phyloP scores from a whole-genome alignment of 306 rosid genomes.

The Quercus ilex region DNA sequence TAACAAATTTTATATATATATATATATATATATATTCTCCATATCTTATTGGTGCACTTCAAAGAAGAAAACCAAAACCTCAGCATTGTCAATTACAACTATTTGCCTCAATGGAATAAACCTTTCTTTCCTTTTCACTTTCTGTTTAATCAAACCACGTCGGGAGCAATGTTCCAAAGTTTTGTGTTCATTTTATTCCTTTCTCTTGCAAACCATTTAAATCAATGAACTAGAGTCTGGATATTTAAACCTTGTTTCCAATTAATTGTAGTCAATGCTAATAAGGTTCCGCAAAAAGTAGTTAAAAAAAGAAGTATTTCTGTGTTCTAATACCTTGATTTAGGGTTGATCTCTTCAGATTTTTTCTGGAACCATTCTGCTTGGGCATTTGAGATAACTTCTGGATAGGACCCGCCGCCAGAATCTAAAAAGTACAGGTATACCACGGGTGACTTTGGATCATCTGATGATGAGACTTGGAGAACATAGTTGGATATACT shows the following conservation, averaged over 20 bases:
- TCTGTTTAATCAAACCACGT: background rate
- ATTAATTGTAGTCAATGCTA: background rate
- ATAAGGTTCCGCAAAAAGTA: background rate
- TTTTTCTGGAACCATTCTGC: conserved; percentile 61
- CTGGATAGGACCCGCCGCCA: conserved; percentile 87
- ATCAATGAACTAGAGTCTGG: background rate
- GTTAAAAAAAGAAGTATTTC: background rate
- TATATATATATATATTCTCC: background rate
- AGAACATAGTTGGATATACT: conserved; percentile 77
- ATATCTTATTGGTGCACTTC: background rate
- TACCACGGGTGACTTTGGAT: conserved; percentile 48
- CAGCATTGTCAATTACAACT: background rate
- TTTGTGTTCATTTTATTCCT: background rate
- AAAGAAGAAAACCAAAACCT: background rate
- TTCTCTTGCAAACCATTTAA: background rate
- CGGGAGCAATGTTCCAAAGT: background rate
- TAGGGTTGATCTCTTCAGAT: conserved; percentile 52
- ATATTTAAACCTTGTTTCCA: background rate
- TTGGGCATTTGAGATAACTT: conserved; percentile 67
- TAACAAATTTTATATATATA: too few species aligned
- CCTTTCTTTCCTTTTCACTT: background rate
- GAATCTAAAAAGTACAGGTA: conserved; percentile 81
- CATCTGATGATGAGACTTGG: conserved; percentile 42
- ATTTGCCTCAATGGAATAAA: background rate
- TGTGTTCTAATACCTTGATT: conserved; percentile 48